Percentiles rank a stretch among this genome's conserved stretches.
These are phyloP conservation scores for Rhodotorula sp. DNA, from an alignment of 1,284 basidiomycete genomes.

Conservation along the genomic window DNA sequence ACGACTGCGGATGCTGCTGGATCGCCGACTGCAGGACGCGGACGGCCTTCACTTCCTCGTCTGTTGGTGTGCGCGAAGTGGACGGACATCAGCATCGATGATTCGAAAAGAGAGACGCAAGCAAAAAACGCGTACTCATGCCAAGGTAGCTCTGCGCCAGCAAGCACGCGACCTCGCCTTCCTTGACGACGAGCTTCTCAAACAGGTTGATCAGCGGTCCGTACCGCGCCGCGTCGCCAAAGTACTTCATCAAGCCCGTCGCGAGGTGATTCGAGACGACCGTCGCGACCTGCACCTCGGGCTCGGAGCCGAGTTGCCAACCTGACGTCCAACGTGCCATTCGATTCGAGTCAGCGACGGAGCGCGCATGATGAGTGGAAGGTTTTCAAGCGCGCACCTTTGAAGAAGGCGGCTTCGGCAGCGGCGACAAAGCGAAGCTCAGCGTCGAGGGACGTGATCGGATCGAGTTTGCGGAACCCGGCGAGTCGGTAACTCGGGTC, in stretches of 20 bases:
- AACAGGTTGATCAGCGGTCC: constrained; percentile 85
- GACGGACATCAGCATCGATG: too few species aligned
- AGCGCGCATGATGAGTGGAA: too few species aligned
- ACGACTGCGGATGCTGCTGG: constrained; percentile 81
- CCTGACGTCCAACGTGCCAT: too few species aligned
- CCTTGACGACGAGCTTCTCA: constrained; percentile 78
- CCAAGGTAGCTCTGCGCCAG: constrained; percentile 89
- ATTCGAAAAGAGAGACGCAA: too few species aligned
- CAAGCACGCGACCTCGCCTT: constrained; percentile 86
- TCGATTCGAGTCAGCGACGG: too few species aligned
- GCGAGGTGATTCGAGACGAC: constrained; percentile 97
- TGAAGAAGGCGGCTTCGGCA: constrained; percentile 83
- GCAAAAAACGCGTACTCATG: constrained; percentile 76
- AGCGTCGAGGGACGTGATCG: constrained; percentile 82
- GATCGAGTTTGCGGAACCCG: constrained; percentile 92
- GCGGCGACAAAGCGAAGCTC: constrained; percentile 88
- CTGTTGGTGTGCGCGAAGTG: too few species aligned
- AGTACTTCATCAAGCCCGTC: constrained; percentile 93
- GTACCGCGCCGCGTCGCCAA: constrained; percentile 83
- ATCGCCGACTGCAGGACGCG: constrained; percentile 87
- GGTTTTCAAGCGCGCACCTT: too few species aligned
- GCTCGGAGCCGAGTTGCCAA: constrained; percentile 97
- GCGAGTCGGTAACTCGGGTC: constrained; percentile 88
- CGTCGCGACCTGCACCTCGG: constrained; percentile 97
- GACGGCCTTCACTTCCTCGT: constrained; percentile 96